Conservation (phyloP, 345 rosid genomes). For the Pistacia integerrima region DNA sequence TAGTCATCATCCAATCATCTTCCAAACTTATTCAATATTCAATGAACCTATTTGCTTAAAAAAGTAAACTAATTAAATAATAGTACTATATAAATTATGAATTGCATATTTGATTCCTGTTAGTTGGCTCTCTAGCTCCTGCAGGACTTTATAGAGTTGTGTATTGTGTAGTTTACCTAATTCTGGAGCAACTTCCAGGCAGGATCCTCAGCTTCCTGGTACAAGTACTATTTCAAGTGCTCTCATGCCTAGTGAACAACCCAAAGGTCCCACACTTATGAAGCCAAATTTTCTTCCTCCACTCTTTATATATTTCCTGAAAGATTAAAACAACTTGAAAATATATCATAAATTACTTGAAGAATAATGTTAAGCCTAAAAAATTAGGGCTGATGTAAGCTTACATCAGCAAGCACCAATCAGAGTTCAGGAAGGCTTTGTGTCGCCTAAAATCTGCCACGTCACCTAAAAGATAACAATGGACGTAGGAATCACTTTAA, state of each 20-base stretch:
- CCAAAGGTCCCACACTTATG: slow-evolving; percentile 27
- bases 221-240: not conserved
- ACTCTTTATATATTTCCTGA: slow-evolving; percentile 11
- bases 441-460: no score
- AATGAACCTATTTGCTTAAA: no score
- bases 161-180: slow-evolving; percentile 25
- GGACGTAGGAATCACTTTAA: no score
- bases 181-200: not conserved
- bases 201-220: not conserved
- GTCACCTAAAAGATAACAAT: no score
- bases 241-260: slow-evolving; percentile 27
- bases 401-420: no score
- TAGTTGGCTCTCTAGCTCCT: slow-evolving; percentile 15
- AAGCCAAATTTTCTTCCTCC: slow-evolving; percentile 36
- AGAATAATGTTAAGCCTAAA: no score
- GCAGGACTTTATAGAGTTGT: slow-evolving; percentile 9
- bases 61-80: no score
- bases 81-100: slow-evolving; percentile 19
- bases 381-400: no score
- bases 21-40: no score
- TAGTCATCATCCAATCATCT: no score
- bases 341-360: no score
- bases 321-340: not conserved
- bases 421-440: no score
- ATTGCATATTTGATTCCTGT: slow-evolving; percentile 30